Conservation (phyloP, 176 grass and related monocot species). For the Leersia perrieri region DNA sequence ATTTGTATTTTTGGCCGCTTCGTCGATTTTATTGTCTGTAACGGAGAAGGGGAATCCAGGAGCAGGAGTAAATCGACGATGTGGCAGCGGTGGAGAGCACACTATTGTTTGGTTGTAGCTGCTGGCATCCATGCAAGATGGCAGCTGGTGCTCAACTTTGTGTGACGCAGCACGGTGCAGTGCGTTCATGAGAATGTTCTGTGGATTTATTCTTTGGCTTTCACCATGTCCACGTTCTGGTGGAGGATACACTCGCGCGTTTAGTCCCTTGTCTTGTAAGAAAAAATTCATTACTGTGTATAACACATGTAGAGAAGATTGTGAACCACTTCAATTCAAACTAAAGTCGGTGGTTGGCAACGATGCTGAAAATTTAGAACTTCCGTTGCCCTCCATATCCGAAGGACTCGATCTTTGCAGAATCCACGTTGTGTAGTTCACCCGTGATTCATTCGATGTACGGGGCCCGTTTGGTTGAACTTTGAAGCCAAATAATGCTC, state of each 20-base stretch:
- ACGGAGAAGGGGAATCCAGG: background rate
- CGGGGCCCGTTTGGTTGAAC: no score
- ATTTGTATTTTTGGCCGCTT: background rate
- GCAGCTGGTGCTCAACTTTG: background rate
- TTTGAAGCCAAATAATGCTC: no score
- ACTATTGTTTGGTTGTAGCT: background rate
- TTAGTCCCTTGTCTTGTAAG: background rate
- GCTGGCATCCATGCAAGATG: no score
- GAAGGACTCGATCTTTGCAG: background rate
- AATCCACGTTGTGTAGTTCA: no score
- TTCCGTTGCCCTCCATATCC: background rate
- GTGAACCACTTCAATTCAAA: constrained; percentile 13
- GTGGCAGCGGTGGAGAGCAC: background rate
- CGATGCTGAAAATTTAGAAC: background rate
- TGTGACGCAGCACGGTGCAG: background rate
- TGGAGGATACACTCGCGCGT: background rate
- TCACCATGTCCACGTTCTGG: background rate
- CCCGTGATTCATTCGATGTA: no score
- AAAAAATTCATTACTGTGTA: constrained; percentile 22
- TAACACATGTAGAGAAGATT: constrained; percentile 26
- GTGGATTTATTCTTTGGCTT: background rate
- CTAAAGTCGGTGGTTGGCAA: constrained; percentile 7
- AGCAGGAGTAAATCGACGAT: background rate
- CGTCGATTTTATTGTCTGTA: constrained; percentile 14
- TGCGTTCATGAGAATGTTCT: background rate